Base-by-base conservation (phyloP, 495 filamentous ascomycete genomes). In the Aspergillus conjunctus region DNA sequence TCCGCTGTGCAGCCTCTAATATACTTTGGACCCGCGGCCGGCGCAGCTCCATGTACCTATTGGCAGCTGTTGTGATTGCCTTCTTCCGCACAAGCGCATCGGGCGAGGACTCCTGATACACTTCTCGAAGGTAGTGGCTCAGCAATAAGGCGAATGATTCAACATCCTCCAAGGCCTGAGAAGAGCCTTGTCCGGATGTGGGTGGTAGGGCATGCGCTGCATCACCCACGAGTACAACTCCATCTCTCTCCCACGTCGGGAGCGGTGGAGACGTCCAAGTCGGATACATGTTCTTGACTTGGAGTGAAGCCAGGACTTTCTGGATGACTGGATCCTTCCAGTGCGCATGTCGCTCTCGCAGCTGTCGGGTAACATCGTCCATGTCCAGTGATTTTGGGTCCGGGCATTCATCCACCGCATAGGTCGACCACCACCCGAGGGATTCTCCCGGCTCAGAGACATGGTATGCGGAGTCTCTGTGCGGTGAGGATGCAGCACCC, bases 301-400 rank as follows among this genome's bases (percentile, higher is more conserved):
- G 53, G 0, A 74, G 62, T 0, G 73, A 73, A 11, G 61, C 45
- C 6, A 85, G 56, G 43, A 85, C 74, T 26, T 73, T 68, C 44
- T 73, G 73, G 22, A 87, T 68, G 15, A 81, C 74, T 0, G 83
- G 83, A 51, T 85, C 79, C 20, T 68, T 69, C 81, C 81, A 84
- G 15, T 70, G 41, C 3, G 61, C 61, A 54, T 85, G 81, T 14
- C 83, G 74, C 56, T 76, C 63, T 6, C 66, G 70, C 20, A 85
- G 69, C 58, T 79, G 73, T 30, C 58, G 59, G 11, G 67, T 71
- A 41, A 84, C 73, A 20, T 69, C 66, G 0, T 71, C 72, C 20
- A 63, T 59, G 63, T 83, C 70, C 14, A 83, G 64, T 14, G 67
- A 73, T 52, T 67, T 65, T 32, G 68, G 63, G 51, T 73, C 62